These are phyloP conservation scores for Strobilomyces dryophilus DNA, from an alignment of 768 basidiomycete genomes.

Conservation along the genomic window DNA sequence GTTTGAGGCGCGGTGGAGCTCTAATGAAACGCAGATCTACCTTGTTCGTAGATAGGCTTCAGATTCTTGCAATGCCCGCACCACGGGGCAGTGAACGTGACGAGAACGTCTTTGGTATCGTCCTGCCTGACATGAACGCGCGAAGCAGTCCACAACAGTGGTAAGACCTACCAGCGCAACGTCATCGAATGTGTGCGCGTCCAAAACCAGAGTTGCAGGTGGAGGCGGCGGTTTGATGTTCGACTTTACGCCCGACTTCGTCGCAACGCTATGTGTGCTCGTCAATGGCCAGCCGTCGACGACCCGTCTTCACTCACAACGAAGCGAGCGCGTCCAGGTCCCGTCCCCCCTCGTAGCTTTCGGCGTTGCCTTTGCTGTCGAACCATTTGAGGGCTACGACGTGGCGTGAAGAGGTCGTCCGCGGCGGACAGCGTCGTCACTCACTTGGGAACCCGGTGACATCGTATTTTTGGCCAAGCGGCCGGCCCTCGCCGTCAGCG, in stretches of 20 bases:
- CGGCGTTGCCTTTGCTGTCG: constrained; percentile 57
- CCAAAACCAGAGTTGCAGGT: constrained; percentile 62
- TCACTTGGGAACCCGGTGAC: constrained; percentile 85
- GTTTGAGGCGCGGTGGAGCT: not conserved
- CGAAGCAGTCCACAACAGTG: not conserved
- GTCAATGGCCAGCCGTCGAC: not conserved
- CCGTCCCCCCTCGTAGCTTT: constrained; percentile 72
- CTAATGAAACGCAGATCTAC: constrained; percentile 29
- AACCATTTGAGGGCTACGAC: constrained; percentile 88
- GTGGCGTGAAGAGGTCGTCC: constrained; percentile 4
- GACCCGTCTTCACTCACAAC: constrained; percentile 51
- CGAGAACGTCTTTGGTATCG: constrained; percentile 74
- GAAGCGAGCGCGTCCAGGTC: constrained; percentile 72
- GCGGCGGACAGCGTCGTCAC: constrained; percentile 22
- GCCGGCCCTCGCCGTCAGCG: constrained; percentile 81
- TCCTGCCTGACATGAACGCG: constrained; percentile 40
- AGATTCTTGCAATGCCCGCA: constrained; percentile 94
- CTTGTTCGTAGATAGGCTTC: constrained; percentile 84
- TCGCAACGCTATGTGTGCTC: constrained; percentile 50
- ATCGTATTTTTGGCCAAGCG: constrained; percentile 71
- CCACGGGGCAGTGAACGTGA: constrained; percentile 83
- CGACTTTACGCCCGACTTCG: constrained; percentile 79
- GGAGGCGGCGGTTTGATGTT: constrained; percentile 83
- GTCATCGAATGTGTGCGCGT: constrained; percentile 69
- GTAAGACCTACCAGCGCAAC: constrained; percentile 54